Evolutionary conservation across 495 filamentous ascomycete species (phyloP), one percentile per base, ranked within the genome.

Genomic region (Letharia lupina): DNA sequence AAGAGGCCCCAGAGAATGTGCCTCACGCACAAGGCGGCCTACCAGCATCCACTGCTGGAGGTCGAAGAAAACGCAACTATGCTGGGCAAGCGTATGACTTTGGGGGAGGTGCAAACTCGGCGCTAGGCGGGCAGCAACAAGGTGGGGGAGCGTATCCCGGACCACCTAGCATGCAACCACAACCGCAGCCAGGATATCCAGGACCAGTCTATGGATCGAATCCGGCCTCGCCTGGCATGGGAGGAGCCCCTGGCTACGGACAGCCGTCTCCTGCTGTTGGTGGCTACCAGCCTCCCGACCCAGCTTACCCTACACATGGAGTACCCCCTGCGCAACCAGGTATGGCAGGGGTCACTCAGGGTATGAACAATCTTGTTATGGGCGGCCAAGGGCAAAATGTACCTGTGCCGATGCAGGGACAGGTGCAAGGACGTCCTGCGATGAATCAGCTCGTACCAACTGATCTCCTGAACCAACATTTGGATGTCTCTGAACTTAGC

Each of bases 21-120:
- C 69, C 73, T 44, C 79, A 78, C 61, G 68, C 72, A 56, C 75
- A 77, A 68, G 72, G 73, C 18, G 65, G 73, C 63, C 63, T 74
- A 48, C 73, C 72, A 40, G 74, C 65, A 54, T 69, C 73, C 12
- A 44, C 40, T 77, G 82, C 67, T 76, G 85, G 70, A 81, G 85
- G 80, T 80, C 82, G 87, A 76, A 96, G 92, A 82, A 96, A 96
- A 82, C 82, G 91, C 76, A 86, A 88, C 52, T 98, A 98, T 80
- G 94, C 95, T 35, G 91, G 90, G 37, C 88, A 92, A 74, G 93
- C 93, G 9, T 98, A 93, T 75, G 95, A 96, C 15, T 92, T 98
- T 72, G 93, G 89, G 42, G 84, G 84, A 41, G 94, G 94, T 70
- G 90, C 89, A 71, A 98, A 98, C 84, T 86, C 90, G 62, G 89